Percentiles rank a stretch among this genome's conserved stretches.
Conservation (phyloP, 2,329 filamentous ascomycete species). For the Penicillium sp. region DNA sequence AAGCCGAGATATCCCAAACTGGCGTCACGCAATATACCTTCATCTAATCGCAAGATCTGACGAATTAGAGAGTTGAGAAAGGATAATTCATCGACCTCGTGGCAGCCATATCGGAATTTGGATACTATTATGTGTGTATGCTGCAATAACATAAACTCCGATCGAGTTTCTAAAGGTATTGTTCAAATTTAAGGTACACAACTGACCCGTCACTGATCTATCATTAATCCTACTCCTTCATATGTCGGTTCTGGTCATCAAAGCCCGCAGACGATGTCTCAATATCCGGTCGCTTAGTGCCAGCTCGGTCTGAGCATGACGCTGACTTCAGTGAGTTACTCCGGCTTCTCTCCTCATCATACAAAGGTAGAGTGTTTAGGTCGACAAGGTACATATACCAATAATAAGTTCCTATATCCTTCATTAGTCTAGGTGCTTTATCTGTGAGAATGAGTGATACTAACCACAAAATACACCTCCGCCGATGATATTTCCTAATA, state of each 20-base stretch:
- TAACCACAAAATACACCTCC: slow-evolving; percentile 52
- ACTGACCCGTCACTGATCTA: no score
- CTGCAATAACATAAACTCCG: not conserved
- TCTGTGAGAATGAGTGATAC: not conserved
- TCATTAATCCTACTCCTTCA: not conserved
- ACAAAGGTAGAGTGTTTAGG: slow-evolving; percentile 16
- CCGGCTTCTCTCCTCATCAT: slow-evolving; percentile 7
- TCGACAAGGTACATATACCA: slow-evolving; percentile 48
- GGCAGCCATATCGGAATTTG: not conserved
- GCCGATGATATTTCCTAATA: slow-evolving; percentile 55
- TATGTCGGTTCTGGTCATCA: not conserved
- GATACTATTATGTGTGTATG: not conserved
- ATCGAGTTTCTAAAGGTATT: not conserved
- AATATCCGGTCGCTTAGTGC: not conserved
- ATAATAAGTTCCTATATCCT: slow-evolving; percentile 38
- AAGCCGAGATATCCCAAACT: not conserved
- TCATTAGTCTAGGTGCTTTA: not conserved
- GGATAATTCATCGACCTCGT: not conserved
- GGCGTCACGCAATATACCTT: not conserved
- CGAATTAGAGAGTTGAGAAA: not conserved
- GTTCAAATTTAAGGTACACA: no score
- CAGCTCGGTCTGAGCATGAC: not conserved
- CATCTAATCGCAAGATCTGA: not conserved
- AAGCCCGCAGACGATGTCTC: not conserved
- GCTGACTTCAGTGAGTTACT: not conserved